Percentiles rank a stretch among this genome's conserved stretches.
Evolutionary conservation across 306 rosid species (phyloP).

Genomic region (Cucurbita pepo): DNA sequence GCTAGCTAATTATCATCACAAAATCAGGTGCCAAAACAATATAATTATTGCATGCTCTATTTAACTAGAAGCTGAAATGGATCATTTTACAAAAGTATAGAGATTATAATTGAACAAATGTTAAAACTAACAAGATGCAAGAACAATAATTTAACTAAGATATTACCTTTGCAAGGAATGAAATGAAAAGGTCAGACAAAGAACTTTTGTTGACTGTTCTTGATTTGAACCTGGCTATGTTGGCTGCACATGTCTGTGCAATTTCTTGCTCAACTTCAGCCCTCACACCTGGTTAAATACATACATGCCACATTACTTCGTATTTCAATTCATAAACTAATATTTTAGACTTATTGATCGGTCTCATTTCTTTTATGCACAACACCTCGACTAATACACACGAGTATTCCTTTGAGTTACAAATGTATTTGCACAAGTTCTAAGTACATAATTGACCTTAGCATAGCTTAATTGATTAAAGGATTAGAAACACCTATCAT

Average conservation of each 20-base stretch:
- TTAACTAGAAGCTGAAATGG: background rate
- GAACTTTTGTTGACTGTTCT: slow-evolving; percentile 44
- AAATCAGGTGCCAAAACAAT: background rate
- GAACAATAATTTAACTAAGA: background rate
- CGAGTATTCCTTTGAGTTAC: background rate
- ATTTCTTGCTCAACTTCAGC: slow-evolving; percentile 38
- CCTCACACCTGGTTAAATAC: slow-evolving; percentile 49
- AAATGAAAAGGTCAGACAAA: slow-evolving; percentile 57
- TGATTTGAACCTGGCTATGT: slow-evolving; percentile 29
- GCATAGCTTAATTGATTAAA: background rate
- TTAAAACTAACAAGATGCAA: background rate
- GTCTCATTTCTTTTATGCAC: background rate
- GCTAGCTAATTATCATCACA: background rate
- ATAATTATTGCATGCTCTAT: background rate
- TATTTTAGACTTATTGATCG: background rate
- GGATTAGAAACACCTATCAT: background rate
- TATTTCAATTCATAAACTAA: background rate
- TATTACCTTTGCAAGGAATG: slow-evolving; percentile 54
- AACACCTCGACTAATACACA: background rate
- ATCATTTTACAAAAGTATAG: background rate
- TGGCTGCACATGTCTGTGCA: slow-evolving; percentile 34
- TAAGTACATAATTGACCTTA: background rate
- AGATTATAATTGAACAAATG: background rate
- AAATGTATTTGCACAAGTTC: background rate
- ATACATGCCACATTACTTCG: background rate